Percentiles rank a stretch among this genome's conserved stretches.
Evolutionary conservation across 2,329 filamentous ascomycete species (phyloP).

Genomic region (Blumeria graminis): DNA sequence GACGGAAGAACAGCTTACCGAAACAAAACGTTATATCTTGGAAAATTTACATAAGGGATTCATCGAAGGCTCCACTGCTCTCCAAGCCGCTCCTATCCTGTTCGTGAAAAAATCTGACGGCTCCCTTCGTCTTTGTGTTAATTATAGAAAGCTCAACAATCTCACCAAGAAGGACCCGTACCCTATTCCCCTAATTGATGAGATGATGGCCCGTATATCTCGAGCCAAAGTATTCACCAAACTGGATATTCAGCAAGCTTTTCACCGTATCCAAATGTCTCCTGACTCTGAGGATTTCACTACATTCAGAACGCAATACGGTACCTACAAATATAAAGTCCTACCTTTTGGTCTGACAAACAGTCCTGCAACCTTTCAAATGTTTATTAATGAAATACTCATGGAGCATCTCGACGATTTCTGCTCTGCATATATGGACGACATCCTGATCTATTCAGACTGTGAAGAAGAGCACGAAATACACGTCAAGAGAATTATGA

Average conservation of each 20-base stretch:
- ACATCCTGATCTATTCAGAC: conserved; percentile 3
- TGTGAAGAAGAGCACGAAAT: not conserved
- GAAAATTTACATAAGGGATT: not conserved
- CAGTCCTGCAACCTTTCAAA: conserved; percentile 1
- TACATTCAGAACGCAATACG: not conserved
- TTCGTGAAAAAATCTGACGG: not conserved
- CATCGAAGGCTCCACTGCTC: not conserved
- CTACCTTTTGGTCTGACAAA: not conserved
- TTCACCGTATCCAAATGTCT: not conserved
- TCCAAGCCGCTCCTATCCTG: not conserved
- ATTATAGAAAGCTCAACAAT: not conserved
- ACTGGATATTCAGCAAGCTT: conserved; percentile 1
- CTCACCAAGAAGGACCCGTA: conserved; percentile 1
- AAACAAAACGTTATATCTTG: not conserved
- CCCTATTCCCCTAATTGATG: not conserved
- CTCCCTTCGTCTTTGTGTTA: not conserved
- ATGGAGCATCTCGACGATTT: not conserved
- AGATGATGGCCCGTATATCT: not conserved
- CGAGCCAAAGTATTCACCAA: conserved; percentile 1
- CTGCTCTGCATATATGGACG: not conserved
- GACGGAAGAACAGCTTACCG: not conserved
- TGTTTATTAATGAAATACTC: not conserved
- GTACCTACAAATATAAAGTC: conserved; percentile 1
- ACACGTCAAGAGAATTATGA: not conserved
- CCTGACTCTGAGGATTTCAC: not conserved